These are phyloP conservation scores for Aspergillus conjunctus DNA, from an alignment of 495 filamentous ascomycete genomes.

Conservation along the genomic window DNA sequence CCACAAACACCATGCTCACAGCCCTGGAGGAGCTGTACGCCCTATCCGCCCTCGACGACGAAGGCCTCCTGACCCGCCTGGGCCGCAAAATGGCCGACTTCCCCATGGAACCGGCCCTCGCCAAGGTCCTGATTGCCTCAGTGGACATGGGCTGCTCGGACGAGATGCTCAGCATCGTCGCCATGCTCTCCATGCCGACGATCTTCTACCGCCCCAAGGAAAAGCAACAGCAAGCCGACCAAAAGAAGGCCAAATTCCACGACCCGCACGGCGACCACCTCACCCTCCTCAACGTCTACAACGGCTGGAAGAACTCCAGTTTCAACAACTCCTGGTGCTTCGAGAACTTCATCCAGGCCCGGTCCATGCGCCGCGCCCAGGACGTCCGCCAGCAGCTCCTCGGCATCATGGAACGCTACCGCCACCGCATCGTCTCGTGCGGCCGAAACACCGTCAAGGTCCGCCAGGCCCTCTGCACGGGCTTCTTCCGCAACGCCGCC, in stretches of 20 bases:
- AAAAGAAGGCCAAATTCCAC: constrained; percentile 97
- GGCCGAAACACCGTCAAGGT: constrained; percentile 85
- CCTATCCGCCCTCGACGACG: constrained; percentile 88
- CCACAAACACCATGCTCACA: constrained; percentile 96
- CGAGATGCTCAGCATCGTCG: constrained; percentile 91
- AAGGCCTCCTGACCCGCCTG: constrained; percentile 89
- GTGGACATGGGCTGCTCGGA: constrained; percentile 88
- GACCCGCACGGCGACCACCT: constrained; percentile 93
- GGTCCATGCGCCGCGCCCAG: constrained; percentile 81
- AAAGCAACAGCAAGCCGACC: constrained; percentile 92
- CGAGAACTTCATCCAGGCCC: constrained; percentile 96
- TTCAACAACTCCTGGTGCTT: constrained; percentile 91
- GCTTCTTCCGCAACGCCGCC: constrained; percentile 94
- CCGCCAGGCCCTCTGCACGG: constrained; percentile 86
- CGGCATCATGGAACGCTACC: constrained; percentile 89
- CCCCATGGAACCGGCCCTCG: constrained; percentile 86
- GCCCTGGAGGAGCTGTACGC: constrained; percentile 95
- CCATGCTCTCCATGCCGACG: constrained; percentile 84
- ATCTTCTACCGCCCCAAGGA: constrained; percentile 96
- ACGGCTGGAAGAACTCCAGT: constrained; percentile 82
- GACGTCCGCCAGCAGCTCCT: constrained; percentile 91
- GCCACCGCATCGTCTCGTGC: constrained; percentile 76
- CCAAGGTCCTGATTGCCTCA: constrained; percentile 86
- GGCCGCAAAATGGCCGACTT: constrained; percentile 98
- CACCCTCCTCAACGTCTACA: constrained; percentile 95